A percentile compares a stretch with the other conserved stretches of the same genome.
These are phyloP conservation scores for Claviceps spartinae DNA, from an alignment of 2,329 filamentous ascomycete genomes.

Conservation along the genomic window DNA sequence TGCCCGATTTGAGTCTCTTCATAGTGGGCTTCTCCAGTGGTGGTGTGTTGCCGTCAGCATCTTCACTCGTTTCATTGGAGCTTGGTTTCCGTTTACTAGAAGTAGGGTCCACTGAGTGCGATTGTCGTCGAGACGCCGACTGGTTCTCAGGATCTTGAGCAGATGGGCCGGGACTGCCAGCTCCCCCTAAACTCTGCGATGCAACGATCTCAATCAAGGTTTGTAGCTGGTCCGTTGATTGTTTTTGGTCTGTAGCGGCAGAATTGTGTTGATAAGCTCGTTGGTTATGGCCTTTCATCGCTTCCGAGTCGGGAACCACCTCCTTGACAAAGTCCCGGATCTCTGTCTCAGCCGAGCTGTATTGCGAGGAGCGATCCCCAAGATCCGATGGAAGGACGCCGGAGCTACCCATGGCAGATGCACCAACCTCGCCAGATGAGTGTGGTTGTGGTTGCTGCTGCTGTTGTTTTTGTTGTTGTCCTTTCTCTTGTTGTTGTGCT, in stretches of 20 bases:
- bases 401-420: slow-evolving; percentile 39
- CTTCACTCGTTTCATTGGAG: slow-evolving; percentile 36
- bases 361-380: slow-evolving; percentile 33
- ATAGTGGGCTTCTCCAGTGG: slow-evolving; percentile 32
- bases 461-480: slow-evolving; percentile 14
- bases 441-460: slow-evolving; percentile 19
- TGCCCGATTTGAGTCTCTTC: slow-evolving; percentile 42
- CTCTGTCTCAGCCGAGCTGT: slow-evolving; percentile 25
- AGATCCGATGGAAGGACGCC: slow-evolving; percentile 34
- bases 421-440: slow-evolving; percentile 42
- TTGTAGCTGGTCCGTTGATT: slow-evolving; percentile 35
- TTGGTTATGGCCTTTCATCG: slow-evolving; percentile 14
- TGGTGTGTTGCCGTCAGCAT: slow-evolving; percentile 27
- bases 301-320: slow-evolving; percentile 25
- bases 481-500: no score
- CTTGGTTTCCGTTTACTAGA: slow-evolving; percentile 43
- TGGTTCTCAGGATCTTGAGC: slow-evolving; percentile 6
- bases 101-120: slow-evolving; percentile 24
- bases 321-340: slow-evolving; percentile 31
- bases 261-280: slow-evolving; percentile 12
- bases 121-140: slow-evolving; percentile 12
- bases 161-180: slow-evolving; percentile 11
- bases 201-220: slow-evolving; percentile 37
- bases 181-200: slow-evolving; percentile 42
- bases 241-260: slow-evolving; percentile 27